phyloP scores from a whole-genome alignment of 116 monocot species.

The Thalassia testudinum region DNA sequence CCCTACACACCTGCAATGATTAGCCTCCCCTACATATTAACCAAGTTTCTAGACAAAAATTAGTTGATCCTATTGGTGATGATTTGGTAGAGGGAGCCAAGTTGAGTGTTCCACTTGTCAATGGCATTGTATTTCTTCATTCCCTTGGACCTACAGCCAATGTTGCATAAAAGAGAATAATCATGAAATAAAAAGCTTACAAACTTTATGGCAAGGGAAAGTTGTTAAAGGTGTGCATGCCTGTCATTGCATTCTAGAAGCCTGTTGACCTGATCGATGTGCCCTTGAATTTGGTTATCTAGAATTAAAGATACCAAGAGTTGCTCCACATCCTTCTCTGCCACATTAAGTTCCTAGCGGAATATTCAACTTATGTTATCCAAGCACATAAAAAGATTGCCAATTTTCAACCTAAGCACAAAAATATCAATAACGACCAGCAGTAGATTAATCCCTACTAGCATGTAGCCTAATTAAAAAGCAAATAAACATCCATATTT shows the following conservation, averaged over 20 bases:
- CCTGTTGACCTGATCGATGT: conserved; percentile 97
- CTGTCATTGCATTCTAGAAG: conserved; percentile 85
- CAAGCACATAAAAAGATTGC: neutral
- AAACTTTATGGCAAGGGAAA: no score
- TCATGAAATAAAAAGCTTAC: neutral
- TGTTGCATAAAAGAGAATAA: neutral
- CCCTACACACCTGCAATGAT: no score
- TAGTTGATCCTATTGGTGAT: conserved; percentile 61
- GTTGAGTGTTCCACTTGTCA: conserved; percentile 99
- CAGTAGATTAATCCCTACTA: no score
- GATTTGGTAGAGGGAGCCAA: conserved; percentile 65
- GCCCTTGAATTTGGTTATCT: conserved; percentile 78
- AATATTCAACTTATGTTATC: neutral
- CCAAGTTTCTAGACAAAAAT: conserved; percentile 5
- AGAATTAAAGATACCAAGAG: conserved; percentile 91
- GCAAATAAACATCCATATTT: no score
- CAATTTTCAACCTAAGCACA: no score
- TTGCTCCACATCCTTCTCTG: conserved; percentile 95
- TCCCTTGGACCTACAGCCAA: conserved; percentile 65
- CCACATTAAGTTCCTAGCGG: conserved; percentile 85
- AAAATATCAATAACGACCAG: no score
- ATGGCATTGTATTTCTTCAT: conserved; percentile 85
- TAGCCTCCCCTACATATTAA: no score
- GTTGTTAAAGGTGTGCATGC: conserved; percentile 9
- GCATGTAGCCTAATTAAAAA: no score